Base-by-base conservation (phyloP, 306 rosid species). In the Ammopiptanthus mongolicus region DNA sequence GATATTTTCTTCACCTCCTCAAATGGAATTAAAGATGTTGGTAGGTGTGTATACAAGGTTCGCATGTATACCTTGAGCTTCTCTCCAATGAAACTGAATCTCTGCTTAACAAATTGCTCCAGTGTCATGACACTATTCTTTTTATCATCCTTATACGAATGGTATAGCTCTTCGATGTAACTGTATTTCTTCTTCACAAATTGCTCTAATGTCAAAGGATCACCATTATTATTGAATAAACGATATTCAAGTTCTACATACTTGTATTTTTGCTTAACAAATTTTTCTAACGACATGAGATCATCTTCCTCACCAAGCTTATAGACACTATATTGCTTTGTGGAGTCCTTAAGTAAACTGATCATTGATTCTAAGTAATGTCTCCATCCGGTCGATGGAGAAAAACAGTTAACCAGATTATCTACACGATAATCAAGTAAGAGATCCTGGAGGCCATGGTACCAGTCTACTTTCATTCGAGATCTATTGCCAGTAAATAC, bases 11-110 rank as follows among this genome's bases (percentile, higher is more conserved):
- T 81, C 37, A 22, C 82, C 46, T 18, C 41, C 31, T 61, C 53
- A 21, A 41, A 6, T n/a, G 89, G 59, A 71, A 86, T 76, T n/a
- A 47, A 29, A 63, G 87, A 80, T 44, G 88, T 82, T 21, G 88
- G 93, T 12, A 86, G 69, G 62, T 88, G 90, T 21, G 73, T 82
- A 4, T n/a, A 78, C 71, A 86, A 55, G 47, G 44, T 67, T 65
- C 34, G 67, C 21, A 53, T 48, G 58, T 8, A 55, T 41, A 3
- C 6, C 58, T 29, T n/a, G 12, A 88, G 71, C 63, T 47, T 5
- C 68, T 65, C 29, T 47, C 18, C 57, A 9, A 64, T 57, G 62
- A 0, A 6, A 11, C 65, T 12, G 31, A 82, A 78, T 56, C 9
- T 73, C 23, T 33, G 6, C 80, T 48, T 48, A 14, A 87, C 55